phyloP scores from a whole-genome alignment of 805 yeast genomes.

The Saccharomycopsis amapae region DNA sequence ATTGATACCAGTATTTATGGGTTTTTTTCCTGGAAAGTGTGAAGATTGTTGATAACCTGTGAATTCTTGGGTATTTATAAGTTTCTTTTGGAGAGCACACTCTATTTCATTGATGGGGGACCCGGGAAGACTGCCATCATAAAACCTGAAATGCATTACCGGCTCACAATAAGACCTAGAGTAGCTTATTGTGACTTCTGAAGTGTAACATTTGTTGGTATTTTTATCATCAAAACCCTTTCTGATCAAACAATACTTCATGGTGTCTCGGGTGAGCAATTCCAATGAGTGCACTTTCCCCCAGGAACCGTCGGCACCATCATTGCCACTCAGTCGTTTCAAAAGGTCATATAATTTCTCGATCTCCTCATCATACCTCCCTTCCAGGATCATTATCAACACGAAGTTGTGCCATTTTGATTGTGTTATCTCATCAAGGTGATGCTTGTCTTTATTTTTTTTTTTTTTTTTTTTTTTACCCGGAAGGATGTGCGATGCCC shows the following conservation, averaged over 20 bases:
- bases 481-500: not conserved
- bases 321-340: not conserved
- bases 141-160: conserved; percentile 1
- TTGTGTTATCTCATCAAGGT: not conserved
- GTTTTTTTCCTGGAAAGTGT: not conserved
- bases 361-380: not conserved
- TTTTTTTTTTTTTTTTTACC: not conserved
- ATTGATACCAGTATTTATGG: not conserved
- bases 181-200: not conserved
- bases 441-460: not conserved
- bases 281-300: too few species aligned
- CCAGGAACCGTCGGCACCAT: not conserved
- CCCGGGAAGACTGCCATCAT: not conserved
- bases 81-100: not conserved
- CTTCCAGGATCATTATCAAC: too few species aligned
- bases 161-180: conserved; percentile 5
- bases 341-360: not conserved
- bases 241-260: too few species aligned
- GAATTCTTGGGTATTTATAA: not conserved
- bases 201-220: not conserved
- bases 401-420: too few species aligned
- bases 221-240: too few species aligned
- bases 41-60: not conserved
- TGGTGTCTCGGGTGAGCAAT: too few species aligned
- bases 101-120: too few species aligned